Evolutionary conservation across 331 rosid species (phyloP), one percentile per base, ranked within the genome.

Genomic region (Dryas integrifolia): DNA sequence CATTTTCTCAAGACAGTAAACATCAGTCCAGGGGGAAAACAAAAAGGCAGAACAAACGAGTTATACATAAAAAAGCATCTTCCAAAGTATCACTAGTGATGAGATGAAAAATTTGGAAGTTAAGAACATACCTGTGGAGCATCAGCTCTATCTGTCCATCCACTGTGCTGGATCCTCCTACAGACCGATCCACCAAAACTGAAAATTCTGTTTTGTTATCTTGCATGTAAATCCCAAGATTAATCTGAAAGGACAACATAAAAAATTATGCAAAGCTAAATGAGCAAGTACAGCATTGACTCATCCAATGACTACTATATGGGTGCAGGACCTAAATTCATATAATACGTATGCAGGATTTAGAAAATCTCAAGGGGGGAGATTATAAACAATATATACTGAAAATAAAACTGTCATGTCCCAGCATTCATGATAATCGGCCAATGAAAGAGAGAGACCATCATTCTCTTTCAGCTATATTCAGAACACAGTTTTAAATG

Each of bases 161-260:
- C 66, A 69, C 76, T 45, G 76, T 69, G 57, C 83, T 84, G 61
- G 82, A 71, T 58, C 85, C 81, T 65, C 88, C 80, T 57, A 82
- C 67, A 21, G 88, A 65, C 7, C 88, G 88, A 63, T 84, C 88
- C 61, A 84, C 85, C 83, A 84, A 81, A 78, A 84, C 75, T 13
- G 88, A 84, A 75, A 84, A 81, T 61, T 84, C 88, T 61, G 61
- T 75, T 41, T 16, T 39, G 7, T 72, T 58, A 26, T 84, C 88
- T 84, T 84, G 83, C 52, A 77, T 61, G 77, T 78, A 81, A 69
- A 84, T 84, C 63, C 88, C 88, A 67, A 84, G 88, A 75, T 84
- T 84, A 65, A 84, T 75, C 88, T 84, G 83, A 50, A 74, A 58
- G n/a, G 7, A 65, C 13, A 65, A 65, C 9, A 71, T 0, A 48